phyloP scores from a whole-genome alignment of 2,329 filamentous ascomycete species.

The Ceratocystis albifundus region DNA sequence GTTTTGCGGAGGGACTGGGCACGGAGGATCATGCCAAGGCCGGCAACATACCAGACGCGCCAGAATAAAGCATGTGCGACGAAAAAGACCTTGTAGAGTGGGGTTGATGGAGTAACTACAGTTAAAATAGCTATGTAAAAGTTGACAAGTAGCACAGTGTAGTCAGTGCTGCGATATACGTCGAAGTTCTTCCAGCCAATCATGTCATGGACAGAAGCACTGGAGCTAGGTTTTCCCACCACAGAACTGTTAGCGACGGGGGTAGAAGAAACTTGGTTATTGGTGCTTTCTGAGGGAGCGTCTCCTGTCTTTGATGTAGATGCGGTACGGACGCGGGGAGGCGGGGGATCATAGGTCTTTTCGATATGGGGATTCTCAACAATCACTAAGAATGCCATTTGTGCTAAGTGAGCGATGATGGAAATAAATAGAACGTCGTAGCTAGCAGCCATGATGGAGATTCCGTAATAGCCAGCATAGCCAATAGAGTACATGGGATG shows the following conservation, averaged over 20 bases:
- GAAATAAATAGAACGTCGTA: conserved; percentile 97
- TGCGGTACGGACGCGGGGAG: conserved; percentile 50
- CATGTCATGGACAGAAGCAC: conserved; percentile 63
- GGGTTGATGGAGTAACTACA: conserved; percentile 64
- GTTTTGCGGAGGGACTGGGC: conserved; percentile 80
- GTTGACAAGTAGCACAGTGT: conserved; percentile 64
- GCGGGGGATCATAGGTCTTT: conserved; percentile 87
- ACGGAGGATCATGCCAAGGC: conserved; percentile 73
- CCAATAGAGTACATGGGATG: conserved; percentile 99
- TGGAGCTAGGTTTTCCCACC: conserved; percentile 36
- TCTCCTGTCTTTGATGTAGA: conserved; percentile 27
- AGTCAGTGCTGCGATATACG: conserved; percentile 75
- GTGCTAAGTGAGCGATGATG: conserved; percentile 82
- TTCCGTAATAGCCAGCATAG: conserved; percentile 95
- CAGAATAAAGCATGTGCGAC: conserved; percentile 67
- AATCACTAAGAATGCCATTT: conserved; percentile 81
- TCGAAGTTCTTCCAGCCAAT: conserved; percentile 77
- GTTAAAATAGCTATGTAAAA: conserved; percentile 64
- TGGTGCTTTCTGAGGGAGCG: conserved; percentile 18
- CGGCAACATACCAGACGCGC: conserved; percentile 85
- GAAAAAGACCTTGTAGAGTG: conserved; percentile 65
- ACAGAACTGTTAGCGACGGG: conserved; percentile 26
- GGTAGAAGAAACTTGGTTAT: conserved; percentile 25
- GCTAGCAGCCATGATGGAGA: conserved; percentile 95
- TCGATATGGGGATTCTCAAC: conserved; percentile 98